These are phyloP conservation scores for Lasiosphaeria miniovina DNA, from an alignment of 495 filamentous ascomycete genomes.

Conservation along the genomic window DNA sequence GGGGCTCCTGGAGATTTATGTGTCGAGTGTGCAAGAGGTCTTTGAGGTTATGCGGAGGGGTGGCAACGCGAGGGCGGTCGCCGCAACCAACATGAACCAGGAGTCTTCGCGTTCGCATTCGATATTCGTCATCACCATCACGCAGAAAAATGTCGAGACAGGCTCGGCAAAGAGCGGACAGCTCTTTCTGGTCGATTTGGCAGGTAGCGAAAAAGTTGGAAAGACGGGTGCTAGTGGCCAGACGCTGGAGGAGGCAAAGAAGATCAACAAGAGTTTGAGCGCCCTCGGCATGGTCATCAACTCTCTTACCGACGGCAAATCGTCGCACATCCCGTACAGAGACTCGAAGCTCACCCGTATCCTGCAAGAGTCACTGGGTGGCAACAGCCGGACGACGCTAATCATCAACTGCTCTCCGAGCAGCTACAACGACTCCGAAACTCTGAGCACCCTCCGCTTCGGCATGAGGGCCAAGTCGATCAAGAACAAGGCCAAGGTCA, in stretches of 20 bases:
- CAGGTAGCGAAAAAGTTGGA: slow-evolving; percentile 96
- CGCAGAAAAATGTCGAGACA: slow-evolving; percentile 96
- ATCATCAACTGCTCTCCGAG: slow-evolving; percentile 99
- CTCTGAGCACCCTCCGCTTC: slow-evolving; percentile 87
- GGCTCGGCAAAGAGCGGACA: slow-evolving; percentile 95
- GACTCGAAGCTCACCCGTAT: slow-evolving; percentile 98
- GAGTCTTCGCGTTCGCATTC: slow-evolving; percentile 98
- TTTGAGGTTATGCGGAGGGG: slow-evolving; percentile 96
- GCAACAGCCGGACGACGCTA: slow-evolving; percentile 93
- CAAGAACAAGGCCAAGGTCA: slow-evolving; percentile 99
- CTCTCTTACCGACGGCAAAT: slow-evolving; percentile 94
- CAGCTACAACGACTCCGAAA: slow-evolving; percentile 97
- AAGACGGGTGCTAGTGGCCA: slow-evolving; percentile 98
- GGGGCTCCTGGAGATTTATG: slow-evolving; percentile 90
- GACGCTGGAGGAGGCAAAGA: slow-evolving; percentile 97
- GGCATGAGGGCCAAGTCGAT: slow-evolving; percentile 97
- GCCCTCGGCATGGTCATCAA: slow-evolving; percentile 99
- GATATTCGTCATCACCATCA: slow-evolving; percentile 95
- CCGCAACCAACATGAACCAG: slow-evolving; percentile 99
- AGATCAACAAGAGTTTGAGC: slow-evolving; percentile 99
- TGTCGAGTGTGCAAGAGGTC: slow-evolving; percentile 91
- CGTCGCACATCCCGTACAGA: slow-evolving; percentile 93
- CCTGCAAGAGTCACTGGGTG: slow-evolving; percentile 91
- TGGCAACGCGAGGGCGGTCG: slow-evolving; percentile 83
- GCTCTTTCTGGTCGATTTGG: slow-evolving; percentile 94